Percentiles rank a stretch among this genome's conserved stretches.
These are phyloP conservation scores for Bacidia rubella DNA, from an alignment of 495 filamentous ascomycete genomes.

Conservation along the genomic window DNA sequence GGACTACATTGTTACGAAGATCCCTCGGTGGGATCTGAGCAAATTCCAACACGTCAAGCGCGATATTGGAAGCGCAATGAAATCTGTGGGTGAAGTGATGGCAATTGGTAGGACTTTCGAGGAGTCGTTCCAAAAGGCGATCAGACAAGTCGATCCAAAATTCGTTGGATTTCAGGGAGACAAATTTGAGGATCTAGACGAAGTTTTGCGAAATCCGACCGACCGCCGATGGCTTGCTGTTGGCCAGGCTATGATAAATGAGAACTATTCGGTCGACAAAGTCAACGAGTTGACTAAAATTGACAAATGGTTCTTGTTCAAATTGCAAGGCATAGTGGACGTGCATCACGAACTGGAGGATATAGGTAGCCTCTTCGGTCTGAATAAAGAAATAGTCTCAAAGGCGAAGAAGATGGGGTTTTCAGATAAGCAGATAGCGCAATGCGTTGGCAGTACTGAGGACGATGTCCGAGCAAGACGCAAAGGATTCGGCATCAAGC, in stretches of 20 bases:
- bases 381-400: constrained; percentile 74
- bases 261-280: constrained; percentile 80
- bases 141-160: constrained; percentile 85
- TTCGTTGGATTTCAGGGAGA: constrained; percentile 91
- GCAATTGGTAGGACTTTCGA: constrained; percentile 96
- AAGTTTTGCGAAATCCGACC: constrained; percentile 77
- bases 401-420: constrained; percentile 96
- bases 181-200: constrained; percentile 85
- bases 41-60: constrained; percentile 99
- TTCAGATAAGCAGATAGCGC: constrained; percentile 88
- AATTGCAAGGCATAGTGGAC: constrained; percentile 91
- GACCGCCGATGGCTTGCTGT: constrained; percentile 95
- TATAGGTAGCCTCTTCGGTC: constrained; percentile 69
- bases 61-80: constrained; percentile 95
- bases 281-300: constrained; percentile 94
- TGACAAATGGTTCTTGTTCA: constrained; percentile 97
- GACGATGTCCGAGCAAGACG: constrained; percentile 78
- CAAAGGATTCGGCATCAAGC: constrained; percentile 68
- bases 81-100: constrained; percentile 98
- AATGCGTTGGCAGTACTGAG: constrained; percentile 71
- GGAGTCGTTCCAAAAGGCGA: constrained; percentile 98
- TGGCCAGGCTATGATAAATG: constrained; percentile 94
- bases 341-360: constrained; percentile 76
- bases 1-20: constrained; percentile 97
- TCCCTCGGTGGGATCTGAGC: constrained; percentile 89